Evolutionary conservation across 2,329 filamentous ascomycete species (phyloP), one percentile per base, ranked within the genome.

Genomic region (Alternaria incomplexa): DNA sequence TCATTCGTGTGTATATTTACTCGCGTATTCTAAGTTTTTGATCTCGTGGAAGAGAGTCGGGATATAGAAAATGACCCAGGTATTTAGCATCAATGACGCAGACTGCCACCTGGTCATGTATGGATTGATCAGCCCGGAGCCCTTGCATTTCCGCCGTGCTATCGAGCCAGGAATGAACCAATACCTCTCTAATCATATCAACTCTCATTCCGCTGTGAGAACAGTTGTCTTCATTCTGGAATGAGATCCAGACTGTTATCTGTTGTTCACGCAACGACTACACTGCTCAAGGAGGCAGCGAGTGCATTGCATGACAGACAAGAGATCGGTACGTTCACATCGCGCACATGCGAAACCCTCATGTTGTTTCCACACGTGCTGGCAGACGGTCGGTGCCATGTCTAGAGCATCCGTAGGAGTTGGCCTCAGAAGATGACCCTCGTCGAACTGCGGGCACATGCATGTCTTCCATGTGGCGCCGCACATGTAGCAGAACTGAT

Each of bases 401-500:
- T 56, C 43, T 8, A 56, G 54, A 48, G n/a, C 17, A 43, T 43
- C 40, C n/a, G 40, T 43, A 10, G 60, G 57, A 9, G 56, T 20
- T 6, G 55, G 59, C 7, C 48, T 47, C 7, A 61, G 64, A 20
- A 65, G 56, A 50, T 66, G 62, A 20, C 59, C 30, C 52, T 68
- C 58, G 12, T 67, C 62, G 48, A 20, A 60, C 28, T 64, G 61
- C 5, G 63, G 63, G 25, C 68, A 72, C 2, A 1, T 22, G 55
- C 66, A 69, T 3, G 10, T 46, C 64, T 67, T 70, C 70, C 70
- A 73, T 15, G 46, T 15, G 1, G 44, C 30, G 10, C 63, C 66
- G 28, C 70, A 71, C 5, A 71, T 55, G 44, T 73, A 73, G 57
- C 68, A 71, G 53, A 73, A 73, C 47, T 71, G 28, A 53, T 66